These are phyloP conservation scores for Auricularia auricula-judae DNA, from an alignment of 768 basidiomycete species.

Conservation along the genomic window DNA sequence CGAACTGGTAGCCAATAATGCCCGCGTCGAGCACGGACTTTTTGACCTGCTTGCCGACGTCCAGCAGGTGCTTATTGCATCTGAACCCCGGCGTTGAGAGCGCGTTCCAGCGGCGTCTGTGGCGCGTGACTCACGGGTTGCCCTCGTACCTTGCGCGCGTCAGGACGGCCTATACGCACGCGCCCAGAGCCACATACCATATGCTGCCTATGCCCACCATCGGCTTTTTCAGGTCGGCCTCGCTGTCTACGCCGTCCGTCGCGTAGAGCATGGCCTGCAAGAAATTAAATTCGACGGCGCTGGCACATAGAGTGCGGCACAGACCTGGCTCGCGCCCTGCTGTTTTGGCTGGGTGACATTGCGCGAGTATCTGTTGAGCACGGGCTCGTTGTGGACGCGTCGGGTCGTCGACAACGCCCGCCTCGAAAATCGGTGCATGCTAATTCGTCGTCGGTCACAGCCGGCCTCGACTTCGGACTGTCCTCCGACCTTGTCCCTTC, in stretches of 20 bases:
- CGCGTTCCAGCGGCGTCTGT: not conserved
- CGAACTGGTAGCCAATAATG: conserved; percentile 94
- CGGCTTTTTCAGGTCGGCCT: conserved; percentile 84
- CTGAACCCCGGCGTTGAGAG: conserved; percentile 27
- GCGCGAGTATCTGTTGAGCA: conserved; percentile 58
- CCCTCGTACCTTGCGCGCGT: conserved; percentile 77
- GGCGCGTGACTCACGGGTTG: conserved; percentile 65
- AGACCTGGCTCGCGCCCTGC: conserved; percentile 89
- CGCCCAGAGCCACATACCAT: conserved; percentile 48
- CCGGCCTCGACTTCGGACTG: no score
- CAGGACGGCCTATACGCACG: conserved; percentile 7
- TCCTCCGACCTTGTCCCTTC: no score
- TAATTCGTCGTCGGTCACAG: not conserved
- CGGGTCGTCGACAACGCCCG: not conserved
- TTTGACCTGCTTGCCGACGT: conserved; percentile 80
- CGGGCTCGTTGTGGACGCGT: conserved; percentile 1
- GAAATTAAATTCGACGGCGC: not conserved
- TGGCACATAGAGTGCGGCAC: conserved; percentile 6
- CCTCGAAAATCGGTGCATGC: conserved; percentile 3
- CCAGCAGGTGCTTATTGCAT: conserved; percentile 91
- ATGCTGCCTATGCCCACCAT: conserved; percentile 98
- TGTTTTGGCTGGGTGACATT: conserved; percentile 83
- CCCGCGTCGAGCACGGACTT: conserved; percentile 55
- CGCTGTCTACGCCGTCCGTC: conserved; percentile 77
- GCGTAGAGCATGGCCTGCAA: conserved; percentile 94